These are phyloP conservation scores for Xylaria sp. DNA, from an alignment of 2,329 filamentous ascomycete genomes.

Conservation along the genomic window DNA sequence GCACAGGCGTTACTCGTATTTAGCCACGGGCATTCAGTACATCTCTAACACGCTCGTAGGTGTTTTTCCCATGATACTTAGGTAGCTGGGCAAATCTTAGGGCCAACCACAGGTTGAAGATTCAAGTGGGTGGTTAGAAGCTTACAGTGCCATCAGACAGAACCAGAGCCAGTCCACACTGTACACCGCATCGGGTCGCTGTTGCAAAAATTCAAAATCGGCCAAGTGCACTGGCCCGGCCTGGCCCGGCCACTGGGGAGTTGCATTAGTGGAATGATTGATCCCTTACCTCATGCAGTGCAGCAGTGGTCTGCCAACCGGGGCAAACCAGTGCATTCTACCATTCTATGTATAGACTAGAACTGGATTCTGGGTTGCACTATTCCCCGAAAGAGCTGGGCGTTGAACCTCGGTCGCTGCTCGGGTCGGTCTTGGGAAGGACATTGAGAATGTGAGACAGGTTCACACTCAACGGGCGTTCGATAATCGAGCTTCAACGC, in stretches of 20 bases:
- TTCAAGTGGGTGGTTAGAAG: conserved; percentile 12
- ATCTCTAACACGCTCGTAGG: conserved; percentile 5
- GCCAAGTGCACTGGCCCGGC: no score
- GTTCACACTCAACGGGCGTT: neutral
- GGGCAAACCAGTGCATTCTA: no score
- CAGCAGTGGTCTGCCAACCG: no score
- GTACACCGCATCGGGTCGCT: no score
- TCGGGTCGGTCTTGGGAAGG: neutral
- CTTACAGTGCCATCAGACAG: conserved; percentile 10
- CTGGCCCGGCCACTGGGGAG: no score
- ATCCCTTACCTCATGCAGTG: no score
- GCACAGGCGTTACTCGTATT: neutral
- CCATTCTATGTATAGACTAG: no score
- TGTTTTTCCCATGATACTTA: conserved; percentile 12
- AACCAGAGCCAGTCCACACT: no score
- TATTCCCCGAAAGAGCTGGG: neutral
- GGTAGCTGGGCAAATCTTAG: neutral
- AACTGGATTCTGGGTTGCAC: no score
- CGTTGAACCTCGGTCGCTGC: conserved; percentile 6
- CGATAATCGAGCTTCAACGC: conserved; percentile 9
- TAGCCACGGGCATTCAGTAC: conserved; percentile 7
- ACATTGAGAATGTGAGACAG: neutral
- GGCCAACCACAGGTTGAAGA: no score
- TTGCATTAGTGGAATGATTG: no score
- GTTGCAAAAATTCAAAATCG: no score